phyloP scores from a whole-genome alignment of 305 asterid genomes.

The Andrographis paniculata region DNA sequence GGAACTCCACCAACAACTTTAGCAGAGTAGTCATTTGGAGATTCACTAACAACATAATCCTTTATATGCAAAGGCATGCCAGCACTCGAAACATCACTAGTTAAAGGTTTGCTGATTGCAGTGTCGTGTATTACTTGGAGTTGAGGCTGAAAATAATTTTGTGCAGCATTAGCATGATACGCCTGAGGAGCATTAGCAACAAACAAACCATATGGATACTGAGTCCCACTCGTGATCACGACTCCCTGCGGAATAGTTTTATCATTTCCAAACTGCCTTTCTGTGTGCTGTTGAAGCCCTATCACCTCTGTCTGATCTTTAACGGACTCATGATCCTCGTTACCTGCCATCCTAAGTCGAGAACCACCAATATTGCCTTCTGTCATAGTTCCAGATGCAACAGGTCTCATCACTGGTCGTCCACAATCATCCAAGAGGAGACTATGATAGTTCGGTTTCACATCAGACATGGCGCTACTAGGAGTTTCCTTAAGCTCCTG shows the following conservation, averaged over 20 bases:
- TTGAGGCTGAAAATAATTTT: conserved; percentile 44
- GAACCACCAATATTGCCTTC: conserved; percentile 30
- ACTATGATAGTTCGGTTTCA: conserved; percentile 41
- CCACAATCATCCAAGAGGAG: conserved; percentile 60
- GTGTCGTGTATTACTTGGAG: conserved; percentile 46
- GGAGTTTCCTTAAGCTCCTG: conserved; percentile 51
- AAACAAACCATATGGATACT: conserved; percentile 39
- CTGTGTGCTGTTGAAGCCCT: conserved; percentile 30
- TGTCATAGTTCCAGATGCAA: conserved; percentile 28
- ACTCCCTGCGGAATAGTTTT: conserved; percentile 32
- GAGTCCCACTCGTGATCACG: conserved; percentile 36
- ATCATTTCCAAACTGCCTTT: conserved; percentile 28
- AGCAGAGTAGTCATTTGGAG: conserved; percentile 43
- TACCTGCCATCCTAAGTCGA: conserved; percentile 20
- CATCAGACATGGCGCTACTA: conserved; percentile 35
- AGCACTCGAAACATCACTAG: conserved; percentile 30
- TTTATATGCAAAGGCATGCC: conserved; percentile 34
- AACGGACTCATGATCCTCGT: conserved; percentile 31
- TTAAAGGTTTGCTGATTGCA: conserved; percentile 29
- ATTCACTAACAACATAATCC: conserved; percentile 38
- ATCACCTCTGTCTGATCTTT: conserved; percentile 30
- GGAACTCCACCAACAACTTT: conserved; percentile 35
- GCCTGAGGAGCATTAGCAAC: conserved; percentile 40
- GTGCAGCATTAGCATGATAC: conserved; percentile 34
- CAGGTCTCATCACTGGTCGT: conserved; percentile 34